Evolutionary conservation across 2,329 filamentous ascomycete species (phyloP).

Genomic region (Sordariomycetes sp.): DNA sequence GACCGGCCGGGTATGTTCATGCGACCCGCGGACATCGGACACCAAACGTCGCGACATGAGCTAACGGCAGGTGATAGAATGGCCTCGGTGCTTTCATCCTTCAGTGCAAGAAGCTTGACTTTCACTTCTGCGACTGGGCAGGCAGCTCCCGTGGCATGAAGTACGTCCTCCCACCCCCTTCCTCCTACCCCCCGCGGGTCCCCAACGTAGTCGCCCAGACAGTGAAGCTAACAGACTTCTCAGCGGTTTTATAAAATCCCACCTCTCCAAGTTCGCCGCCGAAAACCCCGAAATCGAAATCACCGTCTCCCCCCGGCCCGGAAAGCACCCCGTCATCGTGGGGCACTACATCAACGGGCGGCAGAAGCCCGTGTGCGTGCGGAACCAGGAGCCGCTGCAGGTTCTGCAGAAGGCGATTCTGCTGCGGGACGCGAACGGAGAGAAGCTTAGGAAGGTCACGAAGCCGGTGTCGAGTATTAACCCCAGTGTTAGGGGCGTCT

Average conservation of each 20-base stretch:
- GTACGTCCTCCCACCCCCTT: slow-evolving; percentile 29
- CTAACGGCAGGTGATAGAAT: slow-evolving; percentile 46
- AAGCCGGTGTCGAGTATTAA: slow-evolving; percentile 53
- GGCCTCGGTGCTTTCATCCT: slow-evolving; percentile 94
- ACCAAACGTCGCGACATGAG: background rate
- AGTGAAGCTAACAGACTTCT: slow-evolving; percentile 11
- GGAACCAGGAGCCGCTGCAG: slow-evolving; percentile 69
- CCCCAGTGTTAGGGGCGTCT: slow-evolving; percentile 54
- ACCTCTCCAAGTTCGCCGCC: slow-evolving; percentile 65
- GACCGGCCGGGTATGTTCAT: slow-evolving; percentile 32
- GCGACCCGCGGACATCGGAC: too few species aligned
- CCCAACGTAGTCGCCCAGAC: background rate
- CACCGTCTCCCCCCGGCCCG: slow-evolving; percentile 77
- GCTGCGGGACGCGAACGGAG: slow-evolving; percentile 60
- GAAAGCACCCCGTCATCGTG: slow-evolving; percentile 76
- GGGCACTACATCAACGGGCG: slow-evolving; percentile 89
- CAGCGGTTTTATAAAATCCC: slow-evolving; percentile 69
- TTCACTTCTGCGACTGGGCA: slow-evolving; percentile 95
- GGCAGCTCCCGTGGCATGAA: slow-evolving; percentile 94
- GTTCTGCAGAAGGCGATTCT: slow-evolving; percentile 69
- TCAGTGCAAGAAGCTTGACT: slow-evolving; percentile 89
- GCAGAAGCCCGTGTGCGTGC: slow-evolving; percentile 75
- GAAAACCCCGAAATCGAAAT: slow-evolving; percentile 84
- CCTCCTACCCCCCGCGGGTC: background rate
- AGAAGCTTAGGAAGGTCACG: slow-evolving; percentile 52